Evolutionary conservation across 1,284 basidiomycete genomes (phyloP), one percentile per base, ranked within the genome.

Genomic region (Earliella scabrosa): DNA sequence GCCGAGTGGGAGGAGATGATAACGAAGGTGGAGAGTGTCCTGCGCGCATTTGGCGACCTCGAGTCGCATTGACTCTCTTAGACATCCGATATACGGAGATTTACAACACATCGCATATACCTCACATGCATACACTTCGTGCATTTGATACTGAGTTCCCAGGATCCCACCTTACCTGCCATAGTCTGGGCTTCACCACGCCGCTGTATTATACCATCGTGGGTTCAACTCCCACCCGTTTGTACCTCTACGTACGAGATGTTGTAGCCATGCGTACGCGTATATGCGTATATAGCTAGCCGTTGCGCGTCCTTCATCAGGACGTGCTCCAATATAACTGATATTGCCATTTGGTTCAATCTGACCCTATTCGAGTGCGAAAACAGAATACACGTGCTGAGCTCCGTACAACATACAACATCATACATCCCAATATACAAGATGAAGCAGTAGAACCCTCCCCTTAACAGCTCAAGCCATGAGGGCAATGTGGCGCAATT

Each of bases 1-100:
- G 86, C 83, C 9, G 97, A 98, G 71, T 98, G 96, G 96, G 92
- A 94, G 10, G 97, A 99, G 72, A 97, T 98, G 80, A 68, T 88
- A 18, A 81, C 88, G 18, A 98, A 98, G 71, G 82, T 95, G 31
- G 80, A 86, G 63, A 88, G 87, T 62, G 87, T 88, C 39, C 71
- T 90, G 45, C 75, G 80, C 46, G 80, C 83, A n/a, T 91, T 91
- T 63, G 52, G 61, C 18, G 64, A 55, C 1, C 36, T 58, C 5
- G 39, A 51, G 29, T 60, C 39, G 31, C 29, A 31, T 14, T 52
- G 11, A 53, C 20, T 45, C 18, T 27, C 21, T 27, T 9, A 16
- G 2, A 23, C 26, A 11, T 41, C 29, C 45, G 24, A 46, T 44
- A 41, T 45, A 50, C 34, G 34, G 38, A 47, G 24, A 38, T 44